A percentile compares a stretch with the other conserved stretches of the same genome.
These are phyloP conservation scores for Cercophora newfieldiana DNA, from an alignment of 495 filamentous ascomycete species.

Conservation along the genomic window DNA sequence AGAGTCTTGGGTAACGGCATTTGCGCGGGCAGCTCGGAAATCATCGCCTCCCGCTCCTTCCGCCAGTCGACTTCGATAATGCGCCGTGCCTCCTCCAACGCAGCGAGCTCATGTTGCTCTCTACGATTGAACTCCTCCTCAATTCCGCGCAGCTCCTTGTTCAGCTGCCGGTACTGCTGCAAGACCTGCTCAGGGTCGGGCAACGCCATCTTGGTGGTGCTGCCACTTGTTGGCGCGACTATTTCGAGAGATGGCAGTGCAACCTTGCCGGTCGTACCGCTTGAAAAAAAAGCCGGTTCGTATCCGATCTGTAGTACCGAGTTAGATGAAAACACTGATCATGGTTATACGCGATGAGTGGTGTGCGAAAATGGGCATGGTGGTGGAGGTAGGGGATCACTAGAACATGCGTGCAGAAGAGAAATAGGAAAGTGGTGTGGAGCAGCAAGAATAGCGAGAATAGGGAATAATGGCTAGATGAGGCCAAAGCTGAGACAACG, in stretches of 20 bases:
- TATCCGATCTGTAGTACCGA: slow-evolving; percentile 3
- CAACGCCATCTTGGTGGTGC: neutral
- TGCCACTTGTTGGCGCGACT: neutral
- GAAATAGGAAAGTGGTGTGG: neutral
- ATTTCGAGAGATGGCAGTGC: neutral
- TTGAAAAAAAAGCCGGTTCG: neutral
- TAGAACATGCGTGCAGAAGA: neutral
- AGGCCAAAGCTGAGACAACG: neutral
- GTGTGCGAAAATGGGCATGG: neutral
- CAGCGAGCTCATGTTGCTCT: slow-evolving; percentile 9
- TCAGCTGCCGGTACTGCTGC: neutral
- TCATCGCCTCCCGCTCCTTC: slow-evolving; percentile 1
- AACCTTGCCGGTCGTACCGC: neutral
- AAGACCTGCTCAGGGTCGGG: neutral
- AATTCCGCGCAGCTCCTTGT: slow-evolving; percentile 7
- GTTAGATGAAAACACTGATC: slow-evolving; percentile 2
- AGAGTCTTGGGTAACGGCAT: neutral
- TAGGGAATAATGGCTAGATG: neutral
- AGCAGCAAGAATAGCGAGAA: neutral
- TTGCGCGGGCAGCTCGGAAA: neutral
- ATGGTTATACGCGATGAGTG: neutral
- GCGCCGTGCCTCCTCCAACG: neutral
- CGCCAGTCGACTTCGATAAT: neutral
- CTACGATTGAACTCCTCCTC: neutral
- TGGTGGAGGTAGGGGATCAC: neutral